Conservation (phyloP, 1,139 yeast species). For the Pichiaceae sp. region DNA sequence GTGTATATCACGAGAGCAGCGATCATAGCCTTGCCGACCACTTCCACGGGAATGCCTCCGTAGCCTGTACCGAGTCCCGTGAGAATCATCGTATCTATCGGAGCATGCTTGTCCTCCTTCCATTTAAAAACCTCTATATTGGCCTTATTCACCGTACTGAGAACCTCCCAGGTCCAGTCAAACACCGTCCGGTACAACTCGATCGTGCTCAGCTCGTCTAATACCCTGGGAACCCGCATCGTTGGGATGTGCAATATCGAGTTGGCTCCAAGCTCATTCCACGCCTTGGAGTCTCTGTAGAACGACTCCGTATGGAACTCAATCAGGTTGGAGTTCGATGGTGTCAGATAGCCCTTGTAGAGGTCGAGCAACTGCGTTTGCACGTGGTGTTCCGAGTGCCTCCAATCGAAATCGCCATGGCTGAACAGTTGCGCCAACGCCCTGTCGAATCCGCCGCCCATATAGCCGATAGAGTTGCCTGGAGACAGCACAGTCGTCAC, state of each 20-base stretch:
- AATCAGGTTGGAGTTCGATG: slow-evolving; percentile 23
- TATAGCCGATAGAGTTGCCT: slow-evolving; percentile 41
- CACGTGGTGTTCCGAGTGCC: slow-evolving; percentile 15
- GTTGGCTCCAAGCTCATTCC: slow-evolving; percentile 20
- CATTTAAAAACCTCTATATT: slow-evolving; percentile 12
- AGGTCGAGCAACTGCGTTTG: slow-evolving; percentile 14
- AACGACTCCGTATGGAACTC: slow-evolving; percentile 14
- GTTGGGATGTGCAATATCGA: slow-evolving; percentile 40
- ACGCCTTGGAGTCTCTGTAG: slow-evolving; percentile 18
- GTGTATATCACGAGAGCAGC: slow-evolving; percentile 20
- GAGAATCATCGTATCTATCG: slow-evolving; percentile 28
- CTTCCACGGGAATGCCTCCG: slow-evolving; percentile 31
- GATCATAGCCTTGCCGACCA: slow-evolving; percentile 29
- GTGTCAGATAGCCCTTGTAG: slow-evolving; percentile 27
- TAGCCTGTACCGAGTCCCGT: slow-evolving; percentile 47
- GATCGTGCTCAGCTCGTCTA: not conserved
- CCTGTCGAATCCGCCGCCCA: slow-evolving; percentile 46
- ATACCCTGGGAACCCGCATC: slow-evolving; percentile 32
- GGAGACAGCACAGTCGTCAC: slow-evolving; percentile 36
- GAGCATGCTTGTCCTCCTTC: slow-evolving; percentile 7
- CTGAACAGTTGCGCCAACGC: slow-evolving; percentile 26
- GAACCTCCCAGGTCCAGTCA: slow-evolving; percentile 37
- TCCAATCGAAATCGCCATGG: slow-evolving; percentile 12
- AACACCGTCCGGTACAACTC: slow-evolving; percentile 26
- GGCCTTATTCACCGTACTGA: slow-evolving; percentile 21